These are phyloP conservation scores for Durusdinium trenchii DNA, from an alignment of 73 alveolate genomes.

Conservation along the genomic window DNA sequence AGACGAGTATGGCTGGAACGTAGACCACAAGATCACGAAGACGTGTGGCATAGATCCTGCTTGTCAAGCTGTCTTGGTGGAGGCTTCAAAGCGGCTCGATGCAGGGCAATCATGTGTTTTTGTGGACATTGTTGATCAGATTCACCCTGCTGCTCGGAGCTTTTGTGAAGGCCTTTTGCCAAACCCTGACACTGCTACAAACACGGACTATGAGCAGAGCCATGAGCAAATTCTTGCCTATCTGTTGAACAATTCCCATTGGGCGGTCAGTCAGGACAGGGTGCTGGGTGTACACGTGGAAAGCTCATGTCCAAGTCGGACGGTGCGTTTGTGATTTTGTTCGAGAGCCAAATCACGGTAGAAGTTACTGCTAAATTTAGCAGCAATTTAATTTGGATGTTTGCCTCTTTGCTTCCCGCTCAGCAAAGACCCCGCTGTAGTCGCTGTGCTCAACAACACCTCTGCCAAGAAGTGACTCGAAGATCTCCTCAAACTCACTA, in stretches of 20 bases:
- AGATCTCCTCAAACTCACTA: too few species aligned
- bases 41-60: slow-evolving; percentile 2
- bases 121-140: neutral
- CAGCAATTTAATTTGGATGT: neutral
- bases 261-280: neutral
- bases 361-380: neutral
- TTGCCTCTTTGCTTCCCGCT: neutral
- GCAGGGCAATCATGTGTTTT: neutral
- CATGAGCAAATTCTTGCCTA: neutral
- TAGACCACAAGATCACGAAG: neutral
- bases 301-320: neutral
- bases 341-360: neutral
- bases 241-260: neutral
- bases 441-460: too few species aligned
- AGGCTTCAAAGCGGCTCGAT: neutral
- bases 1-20: neutral
- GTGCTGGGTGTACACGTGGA: neutral
- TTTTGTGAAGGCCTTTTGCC: neutral
- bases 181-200: neutral
- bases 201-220: neutral
- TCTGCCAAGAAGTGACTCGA: too few species aligned
- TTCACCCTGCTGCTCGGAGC: neutral
- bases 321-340: neutral
- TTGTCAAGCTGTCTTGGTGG: neutral
- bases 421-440: neutral